A percentile compares a stretch with the other conserved stretches of the same genome.
Conservation (phyloP, 805 yeast species). For the Ogataea angusta region DNA sequence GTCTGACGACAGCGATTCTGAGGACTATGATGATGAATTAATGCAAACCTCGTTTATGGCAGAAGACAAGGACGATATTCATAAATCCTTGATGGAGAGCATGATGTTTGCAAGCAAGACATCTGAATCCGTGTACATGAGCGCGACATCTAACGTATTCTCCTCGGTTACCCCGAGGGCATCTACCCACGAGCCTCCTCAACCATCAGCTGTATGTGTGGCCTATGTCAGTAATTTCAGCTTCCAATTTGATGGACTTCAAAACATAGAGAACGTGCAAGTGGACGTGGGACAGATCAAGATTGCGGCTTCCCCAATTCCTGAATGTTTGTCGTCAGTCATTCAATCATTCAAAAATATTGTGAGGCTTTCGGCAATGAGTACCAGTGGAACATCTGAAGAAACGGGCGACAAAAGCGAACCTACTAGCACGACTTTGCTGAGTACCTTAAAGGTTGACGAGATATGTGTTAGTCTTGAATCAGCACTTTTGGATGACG, state of each 20-base stretch:
- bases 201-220: constrained; percentile 19
- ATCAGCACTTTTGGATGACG: constrained; percentile 42
- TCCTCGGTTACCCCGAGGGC: constrained; percentile 4
- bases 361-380: constrained; percentile 12
- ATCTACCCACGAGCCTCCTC: too few relatives aligned
- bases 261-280: constrained; percentile 33
- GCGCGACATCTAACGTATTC: constrained; percentile 62
- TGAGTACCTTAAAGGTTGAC: constrained; percentile 39
- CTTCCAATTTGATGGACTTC: constrained; percentile 48
- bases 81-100: constrained; percentile 44
- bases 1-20: constrained; percentile 27
- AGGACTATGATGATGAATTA: constrained; percentile 35
- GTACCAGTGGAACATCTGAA: constrained; percentile 4
- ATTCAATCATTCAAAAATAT: constrained; percentile 38
- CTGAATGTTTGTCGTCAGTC: constrained; percentile 37
- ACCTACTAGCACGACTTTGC: constrained; percentile 20
- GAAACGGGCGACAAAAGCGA: constrained; percentile 18
- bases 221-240: constrained; percentile 36
- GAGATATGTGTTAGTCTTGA: constrained; percentile 41
- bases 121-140: constrained; percentile 74
- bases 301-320: constrained; percentile 43
- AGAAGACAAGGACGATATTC: constrained; percentile 31
- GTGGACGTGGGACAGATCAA: constrained; percentile 39
- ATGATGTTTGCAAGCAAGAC: constrained; percentile 65
- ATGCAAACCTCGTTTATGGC: constrained; percentile 37